A percentile compares a stretch with the other conserved stretches of the same genome.
phyloP scores from a whole-genome alignment of 75 land plant species.

The Isoetes taiwanensis region DNA sequence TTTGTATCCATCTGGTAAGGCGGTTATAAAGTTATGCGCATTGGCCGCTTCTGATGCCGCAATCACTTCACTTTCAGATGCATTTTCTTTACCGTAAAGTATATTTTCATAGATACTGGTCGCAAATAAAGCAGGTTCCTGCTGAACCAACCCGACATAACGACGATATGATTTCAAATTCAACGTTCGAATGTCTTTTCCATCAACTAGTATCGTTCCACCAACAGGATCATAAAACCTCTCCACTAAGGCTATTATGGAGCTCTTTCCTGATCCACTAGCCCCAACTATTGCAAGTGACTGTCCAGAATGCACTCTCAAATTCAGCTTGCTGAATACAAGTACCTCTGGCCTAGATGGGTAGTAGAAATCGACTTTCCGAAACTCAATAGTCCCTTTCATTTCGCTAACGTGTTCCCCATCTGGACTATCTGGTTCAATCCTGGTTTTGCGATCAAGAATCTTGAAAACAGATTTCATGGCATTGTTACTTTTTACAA shows the following conservation, averaged over 20 bases:
- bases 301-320: neutral
- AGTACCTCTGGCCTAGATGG: neutral
- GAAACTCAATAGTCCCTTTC: slow-evolving; percentile 1
- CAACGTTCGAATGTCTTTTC: neutral
- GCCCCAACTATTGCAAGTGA: slow-evolving; percentile 5
- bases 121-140: slow-evolving; percentile 8
- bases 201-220: neutral
- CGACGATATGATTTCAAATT: neutral
- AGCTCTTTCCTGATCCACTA: neutral
- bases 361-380: slow-evolving; percentile 8
- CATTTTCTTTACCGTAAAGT: neutral
- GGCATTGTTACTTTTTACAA: neutral
- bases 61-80: slow-evolving; percentile 26
- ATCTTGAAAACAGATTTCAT: slow-evolving; percentile 16
- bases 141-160: slow-evolving; percentile 6
- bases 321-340: neutral
- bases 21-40: slow-evolving; percentile 67
- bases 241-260: neutral
- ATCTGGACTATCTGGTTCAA: slow-evolving; percentile 21
- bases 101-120: slow-evolving; percentile 4
- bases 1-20: slow-evolving; percentile 70
- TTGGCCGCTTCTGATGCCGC: slow-evolving; percentile 84
- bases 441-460: slow-evolving; percentile 25
- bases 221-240: slow-evolving; percentile 8
- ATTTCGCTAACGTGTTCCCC: neutral